Evolutionary conservation across 1,284 basidiomycete genomes (phyloP).

Genomic region (Flammula alnicola): DNA sequence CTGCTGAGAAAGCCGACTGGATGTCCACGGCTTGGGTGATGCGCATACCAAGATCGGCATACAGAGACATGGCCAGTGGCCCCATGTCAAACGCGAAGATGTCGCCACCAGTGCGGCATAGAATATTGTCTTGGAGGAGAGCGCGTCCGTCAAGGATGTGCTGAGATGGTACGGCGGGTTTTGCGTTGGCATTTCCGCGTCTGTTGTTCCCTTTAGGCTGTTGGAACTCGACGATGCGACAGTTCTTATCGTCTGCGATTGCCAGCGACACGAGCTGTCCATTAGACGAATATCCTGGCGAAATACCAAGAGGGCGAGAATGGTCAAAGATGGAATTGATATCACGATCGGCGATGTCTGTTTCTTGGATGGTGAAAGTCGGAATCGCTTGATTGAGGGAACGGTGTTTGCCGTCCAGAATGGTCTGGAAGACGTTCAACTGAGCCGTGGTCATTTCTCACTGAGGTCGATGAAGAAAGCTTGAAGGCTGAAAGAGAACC

Average conservation of each 20-base stretch:
- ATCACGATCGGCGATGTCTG: conserved; percentile 19
- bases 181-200: not conserved
- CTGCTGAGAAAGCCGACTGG: conserved; percentile 47
- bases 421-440: conserved; percentile 1
- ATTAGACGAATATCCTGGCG: conserved; percentile 39
- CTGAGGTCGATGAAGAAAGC: too few species aligned
- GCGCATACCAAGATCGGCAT: conserved; percentile 36
- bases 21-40: conserved; percentile 55
- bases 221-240: conserved; percentile 39
- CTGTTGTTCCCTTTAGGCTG: conserved; percentile 11
- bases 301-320: conserved; percentile 39
- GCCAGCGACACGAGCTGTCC: conserved; percentile 40
- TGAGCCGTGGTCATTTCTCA: too few species aligned
- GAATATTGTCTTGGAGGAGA: conserved; percentile 32
- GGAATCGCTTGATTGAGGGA: conserved; percentile 12
- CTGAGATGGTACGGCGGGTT: conserved; percentile 24
- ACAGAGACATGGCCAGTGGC: conserved; percentile 39
- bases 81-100: conserved; percentile 48
- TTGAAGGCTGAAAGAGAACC: too few species aligned
- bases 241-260: conserved; percentile 37
- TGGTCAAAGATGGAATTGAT: conserved; percentile 26
- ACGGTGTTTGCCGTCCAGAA: conserved; percentile 7
- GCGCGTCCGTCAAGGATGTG: conserved; percentile 18
- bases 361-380: conserved; percentile 26
- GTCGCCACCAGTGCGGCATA: conserved; percentile 40